Evolutionary conservation across 768 basidiomycete species (phyloP), one percentile per base, ranked within the genome.

Genomic region (Mycena galopus): DNA sequence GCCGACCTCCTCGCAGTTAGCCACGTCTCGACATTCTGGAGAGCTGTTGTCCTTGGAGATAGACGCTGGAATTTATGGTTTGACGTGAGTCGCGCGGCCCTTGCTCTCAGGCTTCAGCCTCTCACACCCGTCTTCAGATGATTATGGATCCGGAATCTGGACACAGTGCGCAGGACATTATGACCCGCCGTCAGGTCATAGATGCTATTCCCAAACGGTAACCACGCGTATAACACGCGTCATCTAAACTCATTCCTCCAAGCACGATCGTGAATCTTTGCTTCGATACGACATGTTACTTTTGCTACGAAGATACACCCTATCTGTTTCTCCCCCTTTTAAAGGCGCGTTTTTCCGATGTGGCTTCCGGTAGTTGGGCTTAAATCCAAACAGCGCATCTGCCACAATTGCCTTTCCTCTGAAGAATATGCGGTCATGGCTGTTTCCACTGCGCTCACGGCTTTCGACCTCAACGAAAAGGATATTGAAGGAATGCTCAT

Each of bases 191-290:
- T 23, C 23, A 60, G 6, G 47, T 29, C 44, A 19, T 32, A 19
- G 21, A 59, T n/a, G 4, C 17, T 1, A 60, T 67, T 17, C 10
- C 66, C 27, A 44, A 42, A 44, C 66, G 66, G 66, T 39, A 12
- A 30, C 33, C 25, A 21, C 14, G 3, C 10, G 2, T 25, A 1
- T 25, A 23, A 5, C 35, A 19, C 14, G 5, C 6, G 16, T 39
- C n/a, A 4, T 5, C 4, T 37, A 10, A 39, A 11, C 11, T 11
- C 9, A 30, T 32, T 10, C 8, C 19, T 9, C 27, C 11, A 29
- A 67, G 66, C 58, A 50, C 66, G 23, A 35, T 67, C 25, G 58
- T 67, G 7, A 67, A 47, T 33, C 66, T 67, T 11, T 67, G 66
- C 47, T 59, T 67, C 25, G 32, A n/a, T 19, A 67, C 57, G 16